Evolutionary conservation across 371 early-diverging fungal genomes (phyloP), one percentile per base, ranked within the genome.

Genomic region (Mortierella sp.): DNA sequence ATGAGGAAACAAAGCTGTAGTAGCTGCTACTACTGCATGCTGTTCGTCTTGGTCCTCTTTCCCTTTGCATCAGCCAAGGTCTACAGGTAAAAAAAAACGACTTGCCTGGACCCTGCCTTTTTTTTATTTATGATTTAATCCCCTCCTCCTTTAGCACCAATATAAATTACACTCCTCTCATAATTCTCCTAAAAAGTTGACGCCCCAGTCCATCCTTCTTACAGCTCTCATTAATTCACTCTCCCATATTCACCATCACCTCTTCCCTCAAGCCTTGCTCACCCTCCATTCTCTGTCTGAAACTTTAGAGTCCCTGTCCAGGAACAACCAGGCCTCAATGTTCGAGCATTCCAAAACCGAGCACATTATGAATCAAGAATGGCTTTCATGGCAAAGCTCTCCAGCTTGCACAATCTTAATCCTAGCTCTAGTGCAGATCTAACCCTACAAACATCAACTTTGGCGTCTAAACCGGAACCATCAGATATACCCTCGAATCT

Each of bases 341-440:
- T 66, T 51, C 61, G 34, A 35, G 76, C 35, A 45, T 59, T 7
- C 15, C 70, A 10, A 61, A 66, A 65, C 29, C 71, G 76, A 23
- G 76, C 71, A n/a, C 76, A 76, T 34, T 61, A 76, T 22, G 71
- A 63, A n/a, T 71, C 66, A 17, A 54, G 76, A 10, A 55, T 67
- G 1, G 76, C 66, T 0, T 76, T 76, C 34, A 76, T 76, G 76
- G 70, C 76, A 31, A 75, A 70, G 31, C 53, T 75, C 22, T 64
- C 64, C 7, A 35, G 19, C 15, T 61, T 69, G 59, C 56, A 59
- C 23, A 43, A 22, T 17, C 17, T 15, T 31, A 23, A 26, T 32
- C 31, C 34, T 19, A 49, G 23, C 31, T 7, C 23, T 28, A 53
- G 17, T 28, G 7, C 29, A 29, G 28, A 23, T 7, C 53, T 26